Evolutionary conservation across 371 early-diverging fungal species (phyloP).

Genomic region (Mucor velutinosus): DNA sequence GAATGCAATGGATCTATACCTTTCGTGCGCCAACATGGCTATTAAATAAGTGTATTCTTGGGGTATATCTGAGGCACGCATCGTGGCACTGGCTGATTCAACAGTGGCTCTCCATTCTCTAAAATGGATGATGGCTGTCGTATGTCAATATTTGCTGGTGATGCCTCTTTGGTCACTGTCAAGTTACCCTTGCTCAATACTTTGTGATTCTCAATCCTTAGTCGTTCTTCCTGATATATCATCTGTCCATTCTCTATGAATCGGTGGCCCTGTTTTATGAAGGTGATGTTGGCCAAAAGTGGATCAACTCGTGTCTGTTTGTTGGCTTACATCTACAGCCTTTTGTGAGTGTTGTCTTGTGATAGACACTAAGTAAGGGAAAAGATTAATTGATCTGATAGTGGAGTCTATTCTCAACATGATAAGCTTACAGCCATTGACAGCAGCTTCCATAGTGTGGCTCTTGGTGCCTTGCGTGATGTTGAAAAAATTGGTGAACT

Average conservation of each 20-base stretch:
- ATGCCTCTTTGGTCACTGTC: not conserved
- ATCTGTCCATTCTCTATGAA: constrained; percentile 6
- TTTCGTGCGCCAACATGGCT: constrained; percentile 24
- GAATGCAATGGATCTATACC: constrained; percentile 1
- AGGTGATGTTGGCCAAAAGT: not conserved
- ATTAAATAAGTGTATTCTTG: constrained; percentile 13
- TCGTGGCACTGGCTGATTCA: not conserved
- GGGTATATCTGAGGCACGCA: constrained; percentile 18
- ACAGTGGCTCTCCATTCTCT: constrained; percentile 19
- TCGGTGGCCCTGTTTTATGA: not conserved
- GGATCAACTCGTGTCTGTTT: not conserved
- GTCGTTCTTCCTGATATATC: constrained; percentile 1
- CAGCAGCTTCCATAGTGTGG: not conserved
- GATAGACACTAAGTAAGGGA: not conserved
- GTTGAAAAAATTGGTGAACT: not conserved
- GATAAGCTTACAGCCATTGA: not conserved
- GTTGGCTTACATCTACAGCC: not conserved
- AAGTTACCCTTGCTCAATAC: not conserved
- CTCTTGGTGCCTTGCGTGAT: not conserved
- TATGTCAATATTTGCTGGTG: not conserved
- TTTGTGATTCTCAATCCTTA: constrained; percentile 1
- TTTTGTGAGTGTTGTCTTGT: not conserved
- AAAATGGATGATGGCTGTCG: constrained; percentile 16
- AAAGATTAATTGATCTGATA: not conserved
- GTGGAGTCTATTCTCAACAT: not conserved